Evolutionary conservation across 1,139 yeast species (phyloP).

Genomic region (Geotrichum citri-aurantii): DNA sequence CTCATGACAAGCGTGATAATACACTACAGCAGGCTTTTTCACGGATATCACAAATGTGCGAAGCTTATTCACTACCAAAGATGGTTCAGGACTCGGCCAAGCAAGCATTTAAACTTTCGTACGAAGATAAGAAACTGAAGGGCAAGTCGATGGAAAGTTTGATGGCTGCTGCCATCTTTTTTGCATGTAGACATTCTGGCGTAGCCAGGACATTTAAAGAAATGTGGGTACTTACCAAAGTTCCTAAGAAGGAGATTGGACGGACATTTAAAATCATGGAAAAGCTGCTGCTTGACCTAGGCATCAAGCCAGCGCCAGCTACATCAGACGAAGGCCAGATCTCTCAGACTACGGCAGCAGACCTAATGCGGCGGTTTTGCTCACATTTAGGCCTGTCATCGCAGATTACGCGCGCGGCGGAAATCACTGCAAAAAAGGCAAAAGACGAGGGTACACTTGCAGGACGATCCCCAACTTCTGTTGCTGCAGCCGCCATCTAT

Average conservation of each 20-base stretch:
- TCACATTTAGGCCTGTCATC: conserved; percentile 85
- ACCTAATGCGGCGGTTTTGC: conserved; percentile 92
- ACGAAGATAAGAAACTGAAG: conserved; percentile 79
- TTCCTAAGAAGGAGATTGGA: conserved; percentile 91
- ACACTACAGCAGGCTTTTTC: conserved; percentile 87
- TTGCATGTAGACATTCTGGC: conserved; percentile 91
- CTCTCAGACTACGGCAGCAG: conserved; percentile 78
- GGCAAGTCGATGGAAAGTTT: conserved; percentile 92
- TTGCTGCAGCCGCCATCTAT: conserved; percentile 95
- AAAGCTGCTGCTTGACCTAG: conserved; percentile 46
- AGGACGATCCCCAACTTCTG: conserved; percentile 94
- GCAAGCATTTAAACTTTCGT: conserved; percentile 87
- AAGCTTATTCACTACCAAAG: conserved; percentile 89
- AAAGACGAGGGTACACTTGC: conserved; percentile 91
- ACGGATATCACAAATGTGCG: conserved; percentile 92
- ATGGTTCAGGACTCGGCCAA: conserved; percentile 97
- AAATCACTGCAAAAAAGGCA: conserved; percentile 81
- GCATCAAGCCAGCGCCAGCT: conserved; percentile 32
- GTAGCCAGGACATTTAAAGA: conserved; percentile 96
- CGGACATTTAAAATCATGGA: conserved; percentile 68
- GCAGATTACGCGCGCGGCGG: conserved; percentile 89
- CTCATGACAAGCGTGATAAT: conserved; percentile 81
- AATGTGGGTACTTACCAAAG: conserved; percentile 91
- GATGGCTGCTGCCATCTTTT: conserved; percentile 93
- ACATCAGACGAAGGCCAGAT: conserved; percentile 47